Conservation (phyloP, 2,329 filamentous ascomycete genomes). For the Eutypella sp. region DNA sequence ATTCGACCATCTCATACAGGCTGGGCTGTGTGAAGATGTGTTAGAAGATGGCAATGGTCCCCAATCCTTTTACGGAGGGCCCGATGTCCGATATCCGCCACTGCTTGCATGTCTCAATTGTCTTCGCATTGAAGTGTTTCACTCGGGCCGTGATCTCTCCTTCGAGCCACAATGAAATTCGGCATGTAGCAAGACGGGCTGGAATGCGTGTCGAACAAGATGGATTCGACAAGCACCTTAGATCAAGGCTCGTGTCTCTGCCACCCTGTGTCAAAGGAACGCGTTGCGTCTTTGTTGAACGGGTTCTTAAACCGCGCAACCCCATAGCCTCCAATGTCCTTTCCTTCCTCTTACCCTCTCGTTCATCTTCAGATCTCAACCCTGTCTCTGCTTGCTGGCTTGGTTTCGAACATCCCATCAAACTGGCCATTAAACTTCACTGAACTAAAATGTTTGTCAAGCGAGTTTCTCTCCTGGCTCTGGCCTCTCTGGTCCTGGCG, state of each 20-base stretch:
- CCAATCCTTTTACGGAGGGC: neutral
- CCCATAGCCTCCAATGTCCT: neutral
- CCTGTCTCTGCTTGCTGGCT: neutral
- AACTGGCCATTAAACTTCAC: slow-evolving; percentile 1
- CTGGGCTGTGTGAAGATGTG: neutral
- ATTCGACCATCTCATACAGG: neutral
- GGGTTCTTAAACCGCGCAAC: neutral
- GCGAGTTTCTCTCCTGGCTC: slow-evolving; percentile 14
- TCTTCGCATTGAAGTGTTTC: neutral
- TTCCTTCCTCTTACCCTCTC: neutral
- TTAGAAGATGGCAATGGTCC: neutral
- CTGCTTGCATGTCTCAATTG: neutral
- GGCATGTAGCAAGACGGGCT: neutral
- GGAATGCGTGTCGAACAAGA: neutral
- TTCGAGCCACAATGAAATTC: neutral
- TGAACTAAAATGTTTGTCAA: slow-evolving; percentile 19
- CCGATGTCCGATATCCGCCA: neutral
- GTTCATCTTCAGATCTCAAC: neutral
- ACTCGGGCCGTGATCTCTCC: neutral
- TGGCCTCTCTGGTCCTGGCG: slow-evolving; percentile 17
- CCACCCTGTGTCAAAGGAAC: neutral
- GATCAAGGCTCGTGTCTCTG: neutral
- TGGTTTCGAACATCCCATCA: too few species aligned
- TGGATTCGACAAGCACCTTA: neutral
- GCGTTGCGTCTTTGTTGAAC: neutral